phyloP scores from a whole-genome alignment of 148 eudicot genomes.

The Dianthus caryophyllus region DNA sequence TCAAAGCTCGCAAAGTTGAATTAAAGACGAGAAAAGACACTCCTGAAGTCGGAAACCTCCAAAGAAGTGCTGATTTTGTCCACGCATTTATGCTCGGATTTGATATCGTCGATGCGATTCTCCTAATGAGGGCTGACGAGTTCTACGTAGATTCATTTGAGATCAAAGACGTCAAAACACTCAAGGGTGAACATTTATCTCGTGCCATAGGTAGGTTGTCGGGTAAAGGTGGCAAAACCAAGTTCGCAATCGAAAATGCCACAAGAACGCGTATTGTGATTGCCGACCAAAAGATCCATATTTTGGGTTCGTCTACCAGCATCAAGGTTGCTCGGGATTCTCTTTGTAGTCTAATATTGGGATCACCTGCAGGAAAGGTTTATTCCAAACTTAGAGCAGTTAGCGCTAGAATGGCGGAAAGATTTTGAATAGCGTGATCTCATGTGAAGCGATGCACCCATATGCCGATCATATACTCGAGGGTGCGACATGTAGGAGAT shows the following conservation, averaged over 20 bases:
- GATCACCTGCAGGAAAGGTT: constrained; percentile 92
- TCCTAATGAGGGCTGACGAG: constrained; percentile 66
- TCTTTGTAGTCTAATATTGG: constrained; percentile 74
- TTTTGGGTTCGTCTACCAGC: constrained; percentile 61
- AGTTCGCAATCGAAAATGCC: constrained; percentile 83
- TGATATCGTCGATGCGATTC: constrained; percentile 60
- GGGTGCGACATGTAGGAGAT: background rate
- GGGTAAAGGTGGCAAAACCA: constrained; percentile 86
- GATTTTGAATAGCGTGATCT: constrained; percentile 40
- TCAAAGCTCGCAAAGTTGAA: constrained; percentile 64
- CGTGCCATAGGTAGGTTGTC: constrained; percentile 83
- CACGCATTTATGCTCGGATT: constrained; percentile 87
- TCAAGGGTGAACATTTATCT: constrained; percentile 72
- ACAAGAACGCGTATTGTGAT: constrained; percentile 81
- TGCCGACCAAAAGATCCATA: constrained; percentile 69
- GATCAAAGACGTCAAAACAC: constrained; percentile 82
- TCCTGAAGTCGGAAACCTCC: constrained; percentile 69
- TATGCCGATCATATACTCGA: background rate
- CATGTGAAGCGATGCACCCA: background rate
- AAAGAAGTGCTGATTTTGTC: constrained; percentile 76
- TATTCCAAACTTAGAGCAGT: constrained; percentile 85
- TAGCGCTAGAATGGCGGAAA: constrained; percentile 65
- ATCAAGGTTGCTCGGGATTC: constrained; percentile 73
- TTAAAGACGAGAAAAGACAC: constrained; percentile 68
- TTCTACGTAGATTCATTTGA: constrained; percentile 73